These are phyloP conservation scores for Dactylorhiza incarnata DNA, from an alignment of 106 monocot species.

Conservation along the genomic window DNA sequence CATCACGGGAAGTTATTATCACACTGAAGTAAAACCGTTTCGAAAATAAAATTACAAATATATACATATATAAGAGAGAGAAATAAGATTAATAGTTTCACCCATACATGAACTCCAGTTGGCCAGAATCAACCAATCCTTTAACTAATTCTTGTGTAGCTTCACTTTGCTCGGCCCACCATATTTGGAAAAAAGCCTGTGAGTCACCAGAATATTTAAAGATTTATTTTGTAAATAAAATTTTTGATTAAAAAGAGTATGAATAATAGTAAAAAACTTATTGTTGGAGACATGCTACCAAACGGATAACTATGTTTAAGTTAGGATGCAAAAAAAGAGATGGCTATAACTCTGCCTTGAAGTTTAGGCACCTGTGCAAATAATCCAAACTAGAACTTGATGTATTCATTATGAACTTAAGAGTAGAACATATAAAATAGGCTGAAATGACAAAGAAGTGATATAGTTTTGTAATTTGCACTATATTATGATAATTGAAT, in stretches of 20 bases:
- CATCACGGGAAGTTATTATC: not conserved
- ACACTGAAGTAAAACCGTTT: not conserved
- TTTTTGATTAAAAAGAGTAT: not conserved
- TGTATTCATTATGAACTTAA: not conserved
- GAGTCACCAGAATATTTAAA: not conserved
- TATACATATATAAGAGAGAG: not conserved
- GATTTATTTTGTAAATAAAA: not conserved
- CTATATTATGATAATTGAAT: not conserved
- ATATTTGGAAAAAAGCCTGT: slow-evolving; percentile 66
- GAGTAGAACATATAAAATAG: not conserved
- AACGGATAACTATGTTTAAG: not conserved
- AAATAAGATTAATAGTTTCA: not conserved
- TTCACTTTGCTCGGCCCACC: slow-evolving; percentile 52
- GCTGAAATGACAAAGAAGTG: not conserved
- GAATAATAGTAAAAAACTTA: not conserved
- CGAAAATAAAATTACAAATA: not conserved
- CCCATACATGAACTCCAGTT: slow-evolving; percentile 61
- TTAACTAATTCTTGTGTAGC: slow-evolving; percentile 22
- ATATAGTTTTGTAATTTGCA: not conserved
- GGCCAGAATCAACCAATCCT: slow-evolving; percentile 48
- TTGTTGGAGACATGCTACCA: not conserved
- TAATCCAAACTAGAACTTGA: not conserved
- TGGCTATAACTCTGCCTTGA: not conserved
- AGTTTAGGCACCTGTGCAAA: not conserved
- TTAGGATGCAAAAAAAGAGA: not conserved